phyloP scores from a whole-genome alignment of 2,329 filamentous ascomycete genomes.

The Colletotrichum kahawae region DNA sequence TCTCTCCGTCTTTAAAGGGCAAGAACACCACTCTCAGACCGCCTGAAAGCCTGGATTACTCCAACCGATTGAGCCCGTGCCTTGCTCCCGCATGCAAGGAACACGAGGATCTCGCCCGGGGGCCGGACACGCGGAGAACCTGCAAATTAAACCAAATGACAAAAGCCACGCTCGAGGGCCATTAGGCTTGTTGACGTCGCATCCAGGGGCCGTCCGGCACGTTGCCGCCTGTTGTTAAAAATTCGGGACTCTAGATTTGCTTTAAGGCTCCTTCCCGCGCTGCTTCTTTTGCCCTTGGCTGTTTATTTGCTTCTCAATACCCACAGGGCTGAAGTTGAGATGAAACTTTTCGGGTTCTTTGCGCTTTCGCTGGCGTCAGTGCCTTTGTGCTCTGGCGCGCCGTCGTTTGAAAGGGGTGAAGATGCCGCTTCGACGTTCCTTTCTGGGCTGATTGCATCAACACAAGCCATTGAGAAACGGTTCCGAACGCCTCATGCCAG shows the following conservation, averaged over 20 bases:
- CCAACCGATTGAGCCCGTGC: background rate
- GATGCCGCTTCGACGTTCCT: background rate
- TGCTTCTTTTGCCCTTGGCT: background rate
- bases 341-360: background rate
- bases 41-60: background rate
- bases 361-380: background rate
- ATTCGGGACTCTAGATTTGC: background rate
- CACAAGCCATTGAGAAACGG: background rate
- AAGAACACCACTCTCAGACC: background rate
- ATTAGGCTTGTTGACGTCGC: background rate
- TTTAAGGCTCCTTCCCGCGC: background rate
- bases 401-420: background rate
- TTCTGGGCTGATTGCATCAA: background rate
- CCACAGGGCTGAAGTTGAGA: background rate
- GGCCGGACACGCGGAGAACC: background rate
- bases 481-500: background rate
- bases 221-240: background rate
- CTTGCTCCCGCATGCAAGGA: background rate
- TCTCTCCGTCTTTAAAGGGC: background rate
- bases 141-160: background rate
- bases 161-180: background rate
- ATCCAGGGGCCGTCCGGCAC: background rate
- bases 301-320: background rate
- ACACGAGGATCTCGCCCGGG: background rate
- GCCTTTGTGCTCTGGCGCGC: background rate